Evolutionary conservation across 1,284 basidiomycete genomes (phyloP), one percentile per base, ranked within the genome.

Genomic region (Tilletia caries): DNA sequence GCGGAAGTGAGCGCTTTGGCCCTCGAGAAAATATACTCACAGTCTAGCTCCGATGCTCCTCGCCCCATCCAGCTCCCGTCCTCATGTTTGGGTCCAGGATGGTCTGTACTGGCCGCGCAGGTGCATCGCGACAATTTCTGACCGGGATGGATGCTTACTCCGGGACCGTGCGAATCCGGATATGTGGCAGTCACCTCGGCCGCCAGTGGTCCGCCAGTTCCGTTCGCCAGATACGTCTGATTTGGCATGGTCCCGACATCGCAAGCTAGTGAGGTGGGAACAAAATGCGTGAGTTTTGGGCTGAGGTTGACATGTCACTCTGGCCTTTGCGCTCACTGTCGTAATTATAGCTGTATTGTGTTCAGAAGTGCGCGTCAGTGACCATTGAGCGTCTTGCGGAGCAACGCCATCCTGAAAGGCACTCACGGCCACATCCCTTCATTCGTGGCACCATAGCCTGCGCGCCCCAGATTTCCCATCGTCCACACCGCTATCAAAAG

Each of bases 21-120:
- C n/a, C n/a, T n/a, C n/a, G n/a, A n/a, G n/a, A n/a, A n/a, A n/a
- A n/a, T n/a, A n/a, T n/a, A 50, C 48, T 50, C 48, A 50, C 48
- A n/a, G 20, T 91, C 89, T 74, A 90, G 89, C 79, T 91, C 89
- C 13, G 89, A 89, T 0, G 86, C 87, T 27, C 86, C 84, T 33
- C 89, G 74, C 6, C 89, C 93, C 1, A 90, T 88, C 76, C 87
- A 91, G 1, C 89, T 88, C 20, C 92, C 92, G 74, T 89, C 87
- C 0, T 83, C 67, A 48, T 86, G 85, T 50, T 86, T 83, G 15
- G 92, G 92, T 0, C 92, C 92, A 0, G 92, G 93, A 81, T 95
- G 93, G 0, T 90, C 90, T 72, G 91, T 89, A 25, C 88, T 88
- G 0, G 89, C 84, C 8, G 20, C 48, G 77, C 89, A 95, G 0